Percentiles rank a stretch among this genome's conserved stretches.
Evolutionary conservation across 768 basidiomycete species (phyloP).

Genomic region (Pleurotus tuoliensis): DNA sequence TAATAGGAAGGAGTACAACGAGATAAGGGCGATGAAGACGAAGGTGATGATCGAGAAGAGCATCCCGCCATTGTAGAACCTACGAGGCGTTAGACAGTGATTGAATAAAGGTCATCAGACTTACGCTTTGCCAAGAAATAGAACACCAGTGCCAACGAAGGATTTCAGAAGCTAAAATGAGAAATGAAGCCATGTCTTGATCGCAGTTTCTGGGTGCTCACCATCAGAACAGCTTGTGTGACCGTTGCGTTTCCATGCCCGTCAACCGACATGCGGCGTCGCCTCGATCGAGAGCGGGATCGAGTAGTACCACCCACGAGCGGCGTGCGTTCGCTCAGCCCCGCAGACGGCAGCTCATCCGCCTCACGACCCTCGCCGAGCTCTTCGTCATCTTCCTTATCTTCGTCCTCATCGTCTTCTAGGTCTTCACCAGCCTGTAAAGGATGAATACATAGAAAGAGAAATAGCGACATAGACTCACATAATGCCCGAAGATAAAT

Average conservation of each 20-base stretch:
- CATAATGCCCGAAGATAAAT: constrained; percentile 94
- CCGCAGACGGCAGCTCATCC: constrained; percentile 11
- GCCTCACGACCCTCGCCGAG: constrained; percentile 19
- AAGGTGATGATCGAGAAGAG: constrained; percentile 83
- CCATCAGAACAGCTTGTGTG: constrained; percentile 91
- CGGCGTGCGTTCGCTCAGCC: constrained; percentile 50
- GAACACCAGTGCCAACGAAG: constrained; percentile 92
- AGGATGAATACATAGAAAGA: neutral
- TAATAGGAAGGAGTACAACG: constrained; percentile 90
- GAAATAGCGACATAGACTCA: constrained; percentile 36
- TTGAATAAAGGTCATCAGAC: constrained; percentile 20
- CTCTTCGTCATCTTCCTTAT: constrained; percentile 60
- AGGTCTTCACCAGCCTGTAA: constrained; percentile 85
- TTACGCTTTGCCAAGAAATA: constrained; percentile 94
- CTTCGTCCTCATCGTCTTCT: constrained; percentile 77
- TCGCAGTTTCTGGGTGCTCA: constrained; percentile 26
- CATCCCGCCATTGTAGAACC: constrained; percentile 94
- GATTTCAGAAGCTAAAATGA: constrained; percentile 73
- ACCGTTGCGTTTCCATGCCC: constrained; percentile 84
- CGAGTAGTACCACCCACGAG: constrained; percentile 37
- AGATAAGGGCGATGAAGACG: constrained; percentile 77
- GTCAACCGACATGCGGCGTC: constrained; percentile 53
- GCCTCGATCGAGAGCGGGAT: constrained; percentile 52
- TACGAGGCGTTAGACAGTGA: constrained; percentile 21
- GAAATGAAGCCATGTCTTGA: constrained; percentile 3